These are phyloP conservation scores for Besnoitia besnoiti DNA, from an alignment of 169 alveolate species.

Conservation along the genomic window DNA sequence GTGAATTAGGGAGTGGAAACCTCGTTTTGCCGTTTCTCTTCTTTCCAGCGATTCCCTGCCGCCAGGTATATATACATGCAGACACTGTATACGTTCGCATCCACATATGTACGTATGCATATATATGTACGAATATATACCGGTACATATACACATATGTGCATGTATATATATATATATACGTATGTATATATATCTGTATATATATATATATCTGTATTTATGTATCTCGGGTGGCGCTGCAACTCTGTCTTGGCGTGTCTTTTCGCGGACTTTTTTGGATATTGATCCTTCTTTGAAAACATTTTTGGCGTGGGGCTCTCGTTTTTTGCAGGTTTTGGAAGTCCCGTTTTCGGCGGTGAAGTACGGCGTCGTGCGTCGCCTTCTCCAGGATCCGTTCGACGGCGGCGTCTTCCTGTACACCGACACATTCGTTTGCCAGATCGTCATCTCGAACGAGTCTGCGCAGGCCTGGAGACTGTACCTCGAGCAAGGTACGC, in stretches of 20 bases:
- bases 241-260: background rate
- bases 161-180: background rate
- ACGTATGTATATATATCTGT: background rate
- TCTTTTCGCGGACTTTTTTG: no score
- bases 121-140: no score
- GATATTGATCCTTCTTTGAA: no score
- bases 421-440: slow-evolving; percentile 29
- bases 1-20: no score
- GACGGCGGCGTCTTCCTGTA: slow-evolving; percentile 27
- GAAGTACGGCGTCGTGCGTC: slow-evolving; percentile 26
- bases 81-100: background rate
- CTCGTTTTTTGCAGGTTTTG: background rate
- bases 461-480: slow-evolving; percentile 29
- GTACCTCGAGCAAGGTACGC: slow-evolving; percentile 19
- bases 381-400: slow-evolving; percentile 31
- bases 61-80: background rate
- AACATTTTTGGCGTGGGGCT: no score
- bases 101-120: background rate
- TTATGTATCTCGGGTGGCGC: background rate
- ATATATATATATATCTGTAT: background rate
- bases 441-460: slow-evolving; percentile 19
- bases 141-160: background rate
- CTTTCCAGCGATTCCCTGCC: background rate
- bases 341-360: background rate
- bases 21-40: background rate